phyloP scores from a whole-genome alignment of 768 basidiomycete species.

The Serendipita indica region DNA sequence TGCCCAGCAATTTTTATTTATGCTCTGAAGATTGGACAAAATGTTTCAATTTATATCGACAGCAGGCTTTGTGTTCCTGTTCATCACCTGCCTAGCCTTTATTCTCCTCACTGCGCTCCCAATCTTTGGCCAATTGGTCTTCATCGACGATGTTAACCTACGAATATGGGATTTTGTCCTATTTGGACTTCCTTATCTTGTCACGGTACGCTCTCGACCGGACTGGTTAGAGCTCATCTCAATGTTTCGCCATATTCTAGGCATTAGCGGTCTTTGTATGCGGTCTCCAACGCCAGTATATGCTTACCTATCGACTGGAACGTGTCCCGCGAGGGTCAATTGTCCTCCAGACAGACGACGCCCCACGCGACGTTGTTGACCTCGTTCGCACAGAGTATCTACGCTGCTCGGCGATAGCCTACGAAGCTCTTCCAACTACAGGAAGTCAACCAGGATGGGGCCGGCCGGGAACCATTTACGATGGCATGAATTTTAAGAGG shows the following conservation, averaged over 20 bases:
- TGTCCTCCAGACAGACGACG: background rate
- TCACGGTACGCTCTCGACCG: background rate
- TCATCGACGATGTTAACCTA: background rate
- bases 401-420: conserved; percentile 55
- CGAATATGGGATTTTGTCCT: conserved; percentile 3
- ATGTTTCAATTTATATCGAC: background rate
- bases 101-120: conserved; percentile 4
- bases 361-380: background rate
- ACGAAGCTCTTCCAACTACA: conserved; percentile 55
- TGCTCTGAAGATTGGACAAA: background rate
- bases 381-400: conserved; percentile 36
- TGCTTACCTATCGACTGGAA: conserved; percentile 5
- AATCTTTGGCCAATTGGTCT: background rate
- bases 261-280: background rate
- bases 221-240: too few relatives aligned
- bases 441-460: conserved; percentile 64
- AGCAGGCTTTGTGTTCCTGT: background rate
- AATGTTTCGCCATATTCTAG: background rate
- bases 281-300: background rate
- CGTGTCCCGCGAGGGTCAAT: background rate
- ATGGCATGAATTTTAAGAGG: conserved; percentile 48
- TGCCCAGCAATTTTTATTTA: background rate
- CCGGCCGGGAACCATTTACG: conserved; percentile 46
- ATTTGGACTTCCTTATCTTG: conserved; percentile 3
- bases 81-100: background rate